Conservation (phyloP, 768 basidiomycete species). For the Lanmaoa rubissima region DNA sequence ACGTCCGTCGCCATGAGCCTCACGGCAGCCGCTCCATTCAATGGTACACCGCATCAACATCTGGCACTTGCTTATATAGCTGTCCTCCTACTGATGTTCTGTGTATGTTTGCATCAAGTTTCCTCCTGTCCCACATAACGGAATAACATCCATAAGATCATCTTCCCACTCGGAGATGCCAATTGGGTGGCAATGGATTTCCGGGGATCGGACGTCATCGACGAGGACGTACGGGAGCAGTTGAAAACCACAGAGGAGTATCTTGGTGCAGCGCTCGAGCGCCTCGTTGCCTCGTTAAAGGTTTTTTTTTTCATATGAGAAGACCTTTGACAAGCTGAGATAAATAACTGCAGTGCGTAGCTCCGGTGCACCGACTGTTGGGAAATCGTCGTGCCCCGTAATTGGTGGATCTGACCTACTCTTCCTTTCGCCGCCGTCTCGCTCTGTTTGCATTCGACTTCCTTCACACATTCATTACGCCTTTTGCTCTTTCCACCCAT, state of each 20-base stretch:
- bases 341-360: background rate
- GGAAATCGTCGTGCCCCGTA: too few species aligned
- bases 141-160: conserved; percentile 39
- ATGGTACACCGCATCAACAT: conserved; percentile 52
- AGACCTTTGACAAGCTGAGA: background rate
- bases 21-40: conserved; percentile 60
- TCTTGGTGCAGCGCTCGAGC: conserved; percentile 13
- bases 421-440: conserved; percentile 5
- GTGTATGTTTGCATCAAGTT: conserved; percentile 37
- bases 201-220: conserved; percentile 57
- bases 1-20: conserved; percentile 65
- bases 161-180: conserved; percentile 63
- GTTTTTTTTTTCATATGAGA: background rate
- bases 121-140: background rate
- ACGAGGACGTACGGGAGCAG: conserved; percentile 50
- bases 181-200: conserved; percentile 60
- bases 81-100: conserved; percentile 57
- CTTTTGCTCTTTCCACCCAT: conserved; percentile 53
- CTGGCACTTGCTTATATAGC: conserved; percentile 70
- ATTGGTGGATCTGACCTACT: background rate
- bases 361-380: background rate
- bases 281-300: conserved; percentile 2
- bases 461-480: conserved; percentile 41
- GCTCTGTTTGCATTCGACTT: conserved; percentile 16
- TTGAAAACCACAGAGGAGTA: conserved; percentile 38